Base-by-base conservation (phyloP, 345 rosid species). In the Eucalyptus coolabah region DNA sequence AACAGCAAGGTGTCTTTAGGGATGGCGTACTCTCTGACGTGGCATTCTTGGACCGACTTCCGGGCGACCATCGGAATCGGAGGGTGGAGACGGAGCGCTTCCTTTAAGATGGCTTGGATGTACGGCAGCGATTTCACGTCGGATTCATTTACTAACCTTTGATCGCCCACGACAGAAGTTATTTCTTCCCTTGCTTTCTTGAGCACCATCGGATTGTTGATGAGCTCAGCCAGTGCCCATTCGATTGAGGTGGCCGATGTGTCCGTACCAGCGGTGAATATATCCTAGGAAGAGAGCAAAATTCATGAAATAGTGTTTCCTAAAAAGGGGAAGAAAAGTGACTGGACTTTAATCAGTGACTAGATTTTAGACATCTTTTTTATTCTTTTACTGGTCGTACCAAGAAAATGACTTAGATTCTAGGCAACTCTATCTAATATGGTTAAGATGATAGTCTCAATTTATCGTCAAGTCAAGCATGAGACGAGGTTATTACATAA, bases 21-120 rank as follows among this genome's bases (percentile, higher is more conserved):
- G 47, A 94, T 92, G 42, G 16, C 87, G 92, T 93, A 93, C 9
- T 91, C 93, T 3, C 87, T 83, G 24, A 94, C 50, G 23, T 69
- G 40, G 81, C 92, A 90, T 14, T 91, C 92, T n/a, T 90, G 37
- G 2, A 72, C 45, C 14, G 94, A 89, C 86, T 87, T 92, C 40
- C 95, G 92, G 2, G 89, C 24, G 9, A 94, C 5, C 92, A 93
- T 88, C 5, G 95, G 95, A 28, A 94, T 81, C 5, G 95, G 93
- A 3, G 95, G 96, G 91, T 94, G 96, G 44, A 94, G 89, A 24
- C 96, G 91, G 34, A 94, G 88, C 6, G 94, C 86, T 86, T 94
- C 95, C 87, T 94, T 93, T 9, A 93, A 32, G 45, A 93, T 88
- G 83, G 95, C 95, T 17, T 92, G 90, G n/a, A 93, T 60, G 89